phyloP scores from a whole-genome alignment of 2,329 filamentous ascomycete genomes.

The Sporothrix brunneoviolacea region DNA sequence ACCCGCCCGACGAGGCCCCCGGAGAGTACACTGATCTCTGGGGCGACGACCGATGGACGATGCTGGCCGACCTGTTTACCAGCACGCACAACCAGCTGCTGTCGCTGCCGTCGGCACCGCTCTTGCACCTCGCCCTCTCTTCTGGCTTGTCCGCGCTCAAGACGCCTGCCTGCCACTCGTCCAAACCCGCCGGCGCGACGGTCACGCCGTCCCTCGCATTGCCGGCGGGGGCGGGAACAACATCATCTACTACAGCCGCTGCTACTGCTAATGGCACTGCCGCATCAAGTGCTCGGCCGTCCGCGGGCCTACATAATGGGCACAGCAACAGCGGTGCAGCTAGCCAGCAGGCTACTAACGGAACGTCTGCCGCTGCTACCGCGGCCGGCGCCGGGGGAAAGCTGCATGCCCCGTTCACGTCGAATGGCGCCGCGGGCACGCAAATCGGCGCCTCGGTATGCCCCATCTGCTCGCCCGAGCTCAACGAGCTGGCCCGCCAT shows the following conservation, averaged over 20 bases:
- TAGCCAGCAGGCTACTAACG: background rate
- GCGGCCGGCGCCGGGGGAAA: slow-evolving; percentile 8
- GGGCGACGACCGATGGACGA: slow-evolving; percentile 62
- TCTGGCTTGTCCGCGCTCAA: slow-evolving; percentile 92
- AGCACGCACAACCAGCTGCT: slow-evolving; percentile 81
- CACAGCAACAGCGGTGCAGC: background rate
- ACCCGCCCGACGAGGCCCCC: slow-evolving; percentile 49
- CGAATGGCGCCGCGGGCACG: slow-evolving; percentile 19
- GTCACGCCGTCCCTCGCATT: background rate
- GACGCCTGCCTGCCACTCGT: slow-evolving; percentile 83
- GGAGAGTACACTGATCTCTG: slow-evolving; percentile 56
- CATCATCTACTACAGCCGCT: background rate
- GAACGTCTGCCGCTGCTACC: background rate
- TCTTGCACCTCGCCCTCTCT: slow-evolving; percentile 84
- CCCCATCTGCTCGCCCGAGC: slow-evolving; percentile 90
- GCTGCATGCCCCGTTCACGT: slow-evolving; percentile 5
- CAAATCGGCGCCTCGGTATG: slow-evolving; percentile 48
- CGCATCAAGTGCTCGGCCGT: too few relatives aligned
- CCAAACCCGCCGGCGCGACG: slow-evolving; percentile 27
- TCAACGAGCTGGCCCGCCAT: slow-evolving; percentile 81
- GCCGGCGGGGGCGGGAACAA: background rate
- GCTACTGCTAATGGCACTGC: too few relatives aligned
- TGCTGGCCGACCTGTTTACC: slow-evolving; percentile 74
- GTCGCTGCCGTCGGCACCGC: slow-evolving; percentile 70
- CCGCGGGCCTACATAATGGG: background rate